These are phyloP conservation scores for Fragaria vesca DNA, from an alignment of 306 rosid genomes.

Conservation along the genomic window DNA sequence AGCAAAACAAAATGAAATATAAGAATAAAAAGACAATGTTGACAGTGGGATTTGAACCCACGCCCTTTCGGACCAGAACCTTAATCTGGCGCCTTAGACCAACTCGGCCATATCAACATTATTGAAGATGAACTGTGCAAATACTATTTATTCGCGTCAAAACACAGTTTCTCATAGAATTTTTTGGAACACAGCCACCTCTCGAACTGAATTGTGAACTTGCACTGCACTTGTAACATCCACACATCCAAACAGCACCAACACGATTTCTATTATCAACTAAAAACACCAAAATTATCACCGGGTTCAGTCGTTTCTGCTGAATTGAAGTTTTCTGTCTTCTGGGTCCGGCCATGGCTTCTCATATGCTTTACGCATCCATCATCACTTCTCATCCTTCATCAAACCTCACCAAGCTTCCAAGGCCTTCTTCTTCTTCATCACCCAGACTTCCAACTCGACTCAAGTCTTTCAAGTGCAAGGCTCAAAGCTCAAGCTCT, in stretches of 20 bases:
- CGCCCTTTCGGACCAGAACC: constrained; percentile 31
- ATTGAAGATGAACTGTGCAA: no score
- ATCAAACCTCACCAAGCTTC: not conserved
- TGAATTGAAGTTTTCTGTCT: not conserved
- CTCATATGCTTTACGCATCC: not conserved
- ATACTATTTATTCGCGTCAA: no score
- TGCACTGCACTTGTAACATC: not conserved
- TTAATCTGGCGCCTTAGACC: constrained; percentile 32
- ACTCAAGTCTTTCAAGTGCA: constrained; percentile 39
- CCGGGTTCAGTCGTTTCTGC: not conserved
- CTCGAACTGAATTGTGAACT: no score
- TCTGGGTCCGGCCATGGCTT: constrained; percentile 4
- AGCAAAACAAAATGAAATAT: not conserved
- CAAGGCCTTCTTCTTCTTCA: not conserved
- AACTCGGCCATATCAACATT: constrained; percentile 28
- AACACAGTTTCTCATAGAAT: no score
- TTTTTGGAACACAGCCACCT: no score
- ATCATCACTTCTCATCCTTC: constrained; percentile 5
- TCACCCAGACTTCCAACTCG: constrained; percentile 2
- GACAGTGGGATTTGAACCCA: constrained; percentile 30
- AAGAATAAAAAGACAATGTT: not conserved
- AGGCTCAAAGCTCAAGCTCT: constrained; percentile 53
- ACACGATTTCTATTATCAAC: not conserved
- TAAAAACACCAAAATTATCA: not conserved
- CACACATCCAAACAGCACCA: not conserved